Conservation (phyloP, 768 basidiomycete genomes). For the Pulveroboletus frians region DNA sequence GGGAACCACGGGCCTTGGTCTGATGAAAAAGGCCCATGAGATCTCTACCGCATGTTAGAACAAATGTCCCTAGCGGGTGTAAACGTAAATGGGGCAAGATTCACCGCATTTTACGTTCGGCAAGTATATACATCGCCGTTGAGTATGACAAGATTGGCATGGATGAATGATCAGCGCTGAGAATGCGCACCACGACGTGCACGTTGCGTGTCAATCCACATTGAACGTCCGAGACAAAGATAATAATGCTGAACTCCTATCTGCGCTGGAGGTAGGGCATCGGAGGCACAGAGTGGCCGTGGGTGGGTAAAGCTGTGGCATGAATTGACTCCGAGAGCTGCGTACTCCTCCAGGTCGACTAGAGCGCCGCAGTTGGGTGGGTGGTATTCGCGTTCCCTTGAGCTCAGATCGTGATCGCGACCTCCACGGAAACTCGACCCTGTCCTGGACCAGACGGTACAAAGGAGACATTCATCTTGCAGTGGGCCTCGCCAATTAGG, state of each 20-base stretch:
- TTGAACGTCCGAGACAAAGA: slow-evolving; percentile 4
- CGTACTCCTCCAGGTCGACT: slow-evolving; percentile 8
- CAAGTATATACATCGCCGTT: slow-evolving; percentile 1
- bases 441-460: slow-evolving; percentile 9
- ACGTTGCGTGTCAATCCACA: slow-evolving; percentile 23
- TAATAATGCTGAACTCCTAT: slow-evolving; percentile 11
- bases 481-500: slow-evolving; percentile 20
- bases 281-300: slow-evolving; percentile 10
- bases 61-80: neutral
- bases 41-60: slow-evolving; percentile 13
- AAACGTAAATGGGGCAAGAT: neutral
- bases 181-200: slow-evolving; percentile 11
- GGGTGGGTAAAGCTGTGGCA: slow-evolving; percentile 4
- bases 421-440: slow-evolving; percentile 15
- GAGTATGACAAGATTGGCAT: slow-evolving; percentile 2
- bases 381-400: slow-evolving; percentile 13
- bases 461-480: slow-evolving; percentile 7
- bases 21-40: slow-evolving; percentile 9
- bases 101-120: neutral
- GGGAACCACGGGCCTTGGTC: neutral
- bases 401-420: slow-evolving; percentile 13
- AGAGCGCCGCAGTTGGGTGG: neutral
- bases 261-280: slow-evolving; percentile 6
- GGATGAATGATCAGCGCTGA: slow-evolving; percentile 2
- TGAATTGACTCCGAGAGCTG: slow-evolving; percentile 17